Base-by-base conservation (phyloP, 495 filamentous ascomycete genomes). In the Cudoniella acicularis region DNA sequence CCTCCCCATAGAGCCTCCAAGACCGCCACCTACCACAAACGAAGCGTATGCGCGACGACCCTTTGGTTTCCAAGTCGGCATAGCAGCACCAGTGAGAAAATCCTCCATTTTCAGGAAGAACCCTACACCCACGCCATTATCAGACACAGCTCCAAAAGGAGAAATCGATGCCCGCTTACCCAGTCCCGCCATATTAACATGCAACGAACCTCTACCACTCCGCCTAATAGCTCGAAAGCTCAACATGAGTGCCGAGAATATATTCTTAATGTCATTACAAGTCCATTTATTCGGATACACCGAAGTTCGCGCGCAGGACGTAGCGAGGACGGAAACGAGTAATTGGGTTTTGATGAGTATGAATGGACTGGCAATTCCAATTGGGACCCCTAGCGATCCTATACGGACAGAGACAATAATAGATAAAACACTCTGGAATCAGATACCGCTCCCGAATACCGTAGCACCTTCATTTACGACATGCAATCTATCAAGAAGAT, bases 1-100 rank as follows among this genome's bases (percentile, higher is more conserved):
- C 69, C 77, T 96, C 8, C 94, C 94, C 4, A 91, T 98, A 66
- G 94, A 98, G 66, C 91, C 91, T 1, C 92, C 92, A 8, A 78
- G 90, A 47, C 85, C 83, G 6, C 73, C 82, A 1, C 76, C 78
- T 50, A 77, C 83, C 1, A 82, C 80, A 49, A 84, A 88, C 62
- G 94, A 98, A 71, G 85, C 88, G 10, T 98, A 86, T 69, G 94
- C 92, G 11, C 76, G 91, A 50, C 80, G 91, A 21, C 84, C 87
- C 21, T 92, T 94, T 65, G 79, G 88, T 60, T 97, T 97, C 68
- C 75, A 72, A 10, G 68, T 74, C 0, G 74, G 67, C 24, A 67
- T 61, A 10, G 64, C 72, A 10, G 56, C 67, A n/a, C 62, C 63
- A 26, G 78, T 73, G 56, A 83, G 77, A 65, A 83, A 78, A 56